phyloP scores from a whole-genome alignment of 306 rosid genomes.

The Vicia faba region DNA sequence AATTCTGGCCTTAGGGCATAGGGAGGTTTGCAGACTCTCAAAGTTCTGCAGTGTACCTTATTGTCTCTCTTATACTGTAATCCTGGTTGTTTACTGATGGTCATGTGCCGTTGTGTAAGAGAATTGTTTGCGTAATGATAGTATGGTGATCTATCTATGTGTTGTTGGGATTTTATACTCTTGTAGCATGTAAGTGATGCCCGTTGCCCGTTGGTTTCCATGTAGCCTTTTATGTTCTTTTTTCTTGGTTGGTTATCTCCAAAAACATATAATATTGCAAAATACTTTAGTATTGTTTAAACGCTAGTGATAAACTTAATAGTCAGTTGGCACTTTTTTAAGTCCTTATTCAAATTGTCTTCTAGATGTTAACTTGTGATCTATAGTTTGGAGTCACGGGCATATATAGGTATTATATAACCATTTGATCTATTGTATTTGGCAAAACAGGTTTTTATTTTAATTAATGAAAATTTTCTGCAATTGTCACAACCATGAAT shows the following conservation, averaged over 20 bases:
- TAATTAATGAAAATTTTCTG: conserved; percentile 10
- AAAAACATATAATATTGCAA: neutral
- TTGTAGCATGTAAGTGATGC: neutral
- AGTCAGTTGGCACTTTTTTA: conserved; percentile 15
- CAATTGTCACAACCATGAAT: conserved; percentile 2
- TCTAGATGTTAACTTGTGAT: conserved; percentile 24
- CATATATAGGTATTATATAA: neutral
- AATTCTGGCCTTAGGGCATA: neutral
- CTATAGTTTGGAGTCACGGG: neutral
- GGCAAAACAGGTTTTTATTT: conserved; percentile 13
- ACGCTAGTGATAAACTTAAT: neutral
- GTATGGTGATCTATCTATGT: neutral
- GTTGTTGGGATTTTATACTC: neutral
- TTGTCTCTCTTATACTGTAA: neutral
- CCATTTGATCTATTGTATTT: neutral
- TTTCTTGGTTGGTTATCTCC: neutral
- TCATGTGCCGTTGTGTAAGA: neutral
- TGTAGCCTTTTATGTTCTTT: conserved; percentile 4
- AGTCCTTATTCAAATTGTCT: conserved; percentile 28
- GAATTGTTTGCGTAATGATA: neutral
- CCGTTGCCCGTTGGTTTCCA: neutral
- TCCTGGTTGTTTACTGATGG: neutral
- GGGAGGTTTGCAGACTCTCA: neutral
- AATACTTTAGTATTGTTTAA: neutral
- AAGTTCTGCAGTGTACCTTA: conserved; percentile 1